Conservation (phyloP, 257 asterid genomes). For the Solanum sitiens region DNA sequence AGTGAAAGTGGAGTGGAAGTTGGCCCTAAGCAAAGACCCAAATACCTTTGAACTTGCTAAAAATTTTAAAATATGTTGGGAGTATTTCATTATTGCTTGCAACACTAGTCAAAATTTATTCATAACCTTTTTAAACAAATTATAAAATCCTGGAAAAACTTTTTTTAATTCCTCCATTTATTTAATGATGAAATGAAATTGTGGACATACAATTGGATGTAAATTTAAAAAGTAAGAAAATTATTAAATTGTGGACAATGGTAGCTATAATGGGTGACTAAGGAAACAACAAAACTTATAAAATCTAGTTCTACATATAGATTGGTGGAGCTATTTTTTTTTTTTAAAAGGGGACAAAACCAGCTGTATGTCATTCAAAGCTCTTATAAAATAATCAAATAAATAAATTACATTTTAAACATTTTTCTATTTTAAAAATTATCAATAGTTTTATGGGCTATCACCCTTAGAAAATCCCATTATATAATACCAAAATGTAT, state of each 20-base stretch:
- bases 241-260: neutral
- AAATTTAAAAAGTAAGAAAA: neutral
- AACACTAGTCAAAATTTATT: neutral
- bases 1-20: too few relatives aligned
- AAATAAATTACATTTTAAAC: neutral
- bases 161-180: neutral
- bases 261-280: neutral
- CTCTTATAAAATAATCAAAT: neutral
- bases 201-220: neutral
- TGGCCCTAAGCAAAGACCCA: too few relatives aligned
- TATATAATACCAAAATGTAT: too few relatives aligned
- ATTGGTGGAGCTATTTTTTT: neutral
- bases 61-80: neutral
- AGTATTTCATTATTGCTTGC: neutral
- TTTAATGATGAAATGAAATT: neutral
- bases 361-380: neutral
- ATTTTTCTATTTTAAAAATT: neutral
- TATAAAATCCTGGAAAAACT: neutral
- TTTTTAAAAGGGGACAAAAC: neutral
- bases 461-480: too few relatives aligned
- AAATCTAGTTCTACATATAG: neutral
- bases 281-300: neutral
- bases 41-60: too few relatives aligned
- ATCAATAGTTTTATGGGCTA: neutral
- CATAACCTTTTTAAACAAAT: neutral